Evolutionary conservation across 495 filamentous ascomycete species (phyloP), one percentile per base, ranked within the genome.

Genomic region (Annulohypoxylon stygium): DNA sequence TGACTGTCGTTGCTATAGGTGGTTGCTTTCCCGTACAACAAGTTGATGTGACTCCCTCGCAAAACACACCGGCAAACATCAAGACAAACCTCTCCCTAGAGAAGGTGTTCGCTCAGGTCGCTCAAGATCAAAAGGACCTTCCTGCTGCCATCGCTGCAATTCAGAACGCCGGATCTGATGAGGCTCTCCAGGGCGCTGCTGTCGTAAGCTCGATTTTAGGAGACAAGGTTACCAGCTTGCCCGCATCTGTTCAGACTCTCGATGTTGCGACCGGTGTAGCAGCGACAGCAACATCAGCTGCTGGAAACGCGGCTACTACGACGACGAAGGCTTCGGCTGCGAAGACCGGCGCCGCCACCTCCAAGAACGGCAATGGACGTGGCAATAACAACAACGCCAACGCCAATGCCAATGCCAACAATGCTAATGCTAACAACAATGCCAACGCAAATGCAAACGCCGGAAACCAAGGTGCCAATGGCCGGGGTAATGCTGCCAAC

Each of bases 11-110:
- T 39, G 2, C n/a, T 51, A 18, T 10, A 54, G 64, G 59, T 25
- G 78, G 81, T 8, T 84, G 83, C 62, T 83, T 86, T 53, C 78
- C 84, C 26, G 83, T 86, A 0, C 82, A 86, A 59, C 84, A 86
- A 39, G 69, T 67, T 14, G 83, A 84, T 60, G 70, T 73, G 0
- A 62, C 74, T 9, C 66, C 81, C 6, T 78, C 62, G 33, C 37
- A 69, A 41, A 84, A 84, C 77, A 79, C 77, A 4, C 75, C 82
- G 9, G 69, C 75, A 7, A 79, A 79, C 47, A 75, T 83, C 34
- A 14, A 67, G 1, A 82, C 83, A 0, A 45, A 58, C 1, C 73
- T 82, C 16, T 69, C 69, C 2, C 60, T 84, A 14, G 76, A 81
- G 0, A 78, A 59, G 7, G 68, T 83, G 5, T 30, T 74, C 2